These are phyloP conservation scores for Sphenostylis stenocarpa DNA, from an alignment of 306 rosid genomes.

Conservation along the genomic window DNA sequence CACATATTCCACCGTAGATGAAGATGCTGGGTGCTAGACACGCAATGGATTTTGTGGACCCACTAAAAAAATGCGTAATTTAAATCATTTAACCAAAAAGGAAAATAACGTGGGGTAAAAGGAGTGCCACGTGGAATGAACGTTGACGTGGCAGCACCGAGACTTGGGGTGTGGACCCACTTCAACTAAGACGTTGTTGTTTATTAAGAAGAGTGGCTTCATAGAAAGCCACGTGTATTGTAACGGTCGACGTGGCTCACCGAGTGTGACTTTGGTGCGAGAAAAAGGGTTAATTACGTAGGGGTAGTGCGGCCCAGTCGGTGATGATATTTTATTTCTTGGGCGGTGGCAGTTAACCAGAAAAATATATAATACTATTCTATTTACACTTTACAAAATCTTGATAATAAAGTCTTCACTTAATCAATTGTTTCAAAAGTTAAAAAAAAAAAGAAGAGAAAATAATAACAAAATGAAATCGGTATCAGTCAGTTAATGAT, in stretches of 20 bases:
- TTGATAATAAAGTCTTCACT: too few relatives aligned
- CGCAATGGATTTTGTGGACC: slow-evolving; percentile 44
- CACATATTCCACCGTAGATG: slow-evolving; percentile 18
- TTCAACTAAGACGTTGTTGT: not conserved
- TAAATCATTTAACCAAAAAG: not conserved
- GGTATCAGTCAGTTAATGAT: too few relatives aligned
- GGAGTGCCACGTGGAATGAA: slow-evolving; percentile 27
- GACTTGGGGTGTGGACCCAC: not conserved
- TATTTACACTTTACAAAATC: not conserved
- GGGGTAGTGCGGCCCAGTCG: slow-evolving; percentile 33
- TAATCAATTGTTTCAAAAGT: not conserved
- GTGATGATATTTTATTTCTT: not conserved
- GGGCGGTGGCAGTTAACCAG: slow-evolving; percentile 50
- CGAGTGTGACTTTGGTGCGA: slow-evolving; percentile 13
- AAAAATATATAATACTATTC: not conserved
- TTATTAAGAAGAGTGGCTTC: slow-evolving; percentile 17
- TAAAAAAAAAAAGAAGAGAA: too few relatives aligned
- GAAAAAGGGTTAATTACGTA: not conserved
- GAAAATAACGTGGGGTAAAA: not conserved
- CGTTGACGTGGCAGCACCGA: not conserved
- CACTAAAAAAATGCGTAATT: not conserved
- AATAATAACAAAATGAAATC: not conserved
- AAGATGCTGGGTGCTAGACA: not conserved
- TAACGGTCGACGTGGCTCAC: slow-evolving; percentile 23
- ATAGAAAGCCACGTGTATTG: slow-evolving; percentile 31